Evolutionary conservation across 2,329 filamentous ascomycete species (phyloP).

Genomic region (Pseudogymnoascus sp.): DNA sequence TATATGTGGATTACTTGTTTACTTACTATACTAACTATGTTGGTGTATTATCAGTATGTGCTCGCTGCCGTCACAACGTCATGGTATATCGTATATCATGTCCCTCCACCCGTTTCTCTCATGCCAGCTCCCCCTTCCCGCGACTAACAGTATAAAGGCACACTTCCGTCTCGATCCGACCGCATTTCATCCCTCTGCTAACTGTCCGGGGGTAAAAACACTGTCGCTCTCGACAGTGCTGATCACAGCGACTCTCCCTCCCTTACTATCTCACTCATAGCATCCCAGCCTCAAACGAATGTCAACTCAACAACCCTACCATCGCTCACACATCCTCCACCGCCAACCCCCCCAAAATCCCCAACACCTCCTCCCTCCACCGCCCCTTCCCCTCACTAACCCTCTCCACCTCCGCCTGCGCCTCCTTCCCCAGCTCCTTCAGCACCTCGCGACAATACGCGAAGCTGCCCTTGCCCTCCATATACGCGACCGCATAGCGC

Average conservation of each 20-base stretch:
- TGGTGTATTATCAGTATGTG: background rate
- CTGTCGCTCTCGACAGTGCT: background rate
- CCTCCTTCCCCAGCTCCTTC: constrained; percentile 52
- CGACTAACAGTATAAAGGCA: background rate
- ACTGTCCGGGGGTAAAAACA: background rate
- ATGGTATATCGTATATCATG: background rate
- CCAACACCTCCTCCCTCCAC: constrained; percentile 48
- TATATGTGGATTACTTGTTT: background rate
- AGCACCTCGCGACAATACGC: constrained; percentile 70
- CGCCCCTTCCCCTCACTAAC: constrained; percentile 53
- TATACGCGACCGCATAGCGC: constrained; percentile 80
- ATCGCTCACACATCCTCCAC: constrained; percentile 8
- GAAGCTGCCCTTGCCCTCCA: constrained; percentile 86
- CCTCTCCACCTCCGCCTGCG: constrained; percentile 52
- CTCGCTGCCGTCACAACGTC: background rate
- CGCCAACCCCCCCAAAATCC: constrained; percentile 60
- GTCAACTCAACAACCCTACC: background rate
- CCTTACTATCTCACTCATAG: background rate
- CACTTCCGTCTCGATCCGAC: background rate
- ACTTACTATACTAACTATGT: background rate
- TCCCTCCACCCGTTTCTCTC: background rate
- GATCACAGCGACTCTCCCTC: background rate
- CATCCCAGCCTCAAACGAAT: background rate
- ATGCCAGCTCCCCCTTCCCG: background rate
- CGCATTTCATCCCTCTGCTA: background rate